Evolutionary conservation across 2,329 filamentous ascomycete genomes (phyloP).

Genomic region (Thelonectria olida): DNA sequence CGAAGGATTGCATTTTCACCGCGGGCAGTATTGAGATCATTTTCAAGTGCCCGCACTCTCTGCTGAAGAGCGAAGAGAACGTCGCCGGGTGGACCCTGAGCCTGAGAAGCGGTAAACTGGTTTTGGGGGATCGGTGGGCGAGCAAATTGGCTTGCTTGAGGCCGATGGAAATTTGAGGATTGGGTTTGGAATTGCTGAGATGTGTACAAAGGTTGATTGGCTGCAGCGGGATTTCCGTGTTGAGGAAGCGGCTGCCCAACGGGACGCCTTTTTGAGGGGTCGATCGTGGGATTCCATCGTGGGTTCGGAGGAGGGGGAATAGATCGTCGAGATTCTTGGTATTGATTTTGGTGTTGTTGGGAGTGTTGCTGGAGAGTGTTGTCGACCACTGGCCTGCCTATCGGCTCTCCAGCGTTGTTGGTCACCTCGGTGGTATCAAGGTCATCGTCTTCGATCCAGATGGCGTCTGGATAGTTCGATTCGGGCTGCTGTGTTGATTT

Average conservation of each 20-base stretch:
- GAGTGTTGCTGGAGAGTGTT: conserved; percentile 47
- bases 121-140: conserved; percentile 46
- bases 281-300: conserved; percentile 49
- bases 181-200: conserved; percentile 45
- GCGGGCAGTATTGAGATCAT: conserved; percentile 68
- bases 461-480: conserved; percentile 47
- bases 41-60: conserved; percentile 61
- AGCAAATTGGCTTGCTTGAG: conserved; percentile 53
- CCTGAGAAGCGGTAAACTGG: conserved; percentile 37
- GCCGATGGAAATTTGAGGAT: conserved; percentile 40
- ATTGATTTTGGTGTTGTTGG: conserved; percentile 24
- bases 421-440: conserved; percentile 67
- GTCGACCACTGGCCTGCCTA: conserved; percentile 48
- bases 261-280: conserved; percentile 34
- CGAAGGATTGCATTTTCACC: conserved; percentile 82
- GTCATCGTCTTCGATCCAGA: conserved; percentile 64
- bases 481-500: conserved; percentile 35
- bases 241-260: conserved; percentile 28
- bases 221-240: conserved; percentile 20
- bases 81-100: conserved; percentile 44
- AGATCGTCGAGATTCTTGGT: conserved; percentile 37
- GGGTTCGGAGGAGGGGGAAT: conserved; percentile 48
- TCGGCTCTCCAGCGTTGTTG: conserved; percentile 55
- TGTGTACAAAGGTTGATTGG: conserved; percentile 37
- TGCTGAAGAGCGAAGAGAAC: conserved; percentile 60